These are phyloP conservation scores for Leccinellum luteum DNA, from an alignment of 768 basidiomycete species.

Conservation along the genomic window DNA sequence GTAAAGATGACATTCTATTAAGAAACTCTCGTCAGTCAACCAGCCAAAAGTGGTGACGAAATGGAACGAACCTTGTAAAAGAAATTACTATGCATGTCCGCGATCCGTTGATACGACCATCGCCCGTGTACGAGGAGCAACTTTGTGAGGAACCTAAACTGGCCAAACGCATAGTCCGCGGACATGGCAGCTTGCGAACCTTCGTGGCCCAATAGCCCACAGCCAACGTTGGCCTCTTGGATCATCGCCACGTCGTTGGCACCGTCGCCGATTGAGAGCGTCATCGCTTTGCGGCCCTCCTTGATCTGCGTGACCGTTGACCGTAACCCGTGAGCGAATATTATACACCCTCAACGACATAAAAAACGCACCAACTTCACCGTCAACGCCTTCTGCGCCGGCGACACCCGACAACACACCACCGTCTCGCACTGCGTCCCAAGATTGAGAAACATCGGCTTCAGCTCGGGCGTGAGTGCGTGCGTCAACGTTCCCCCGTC, in stretches of 20 bases:
- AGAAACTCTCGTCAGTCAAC: neutral
- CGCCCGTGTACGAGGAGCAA: constrained; percentile 91
- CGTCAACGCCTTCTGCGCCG: constrained; percentile 96
- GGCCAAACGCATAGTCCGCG: constrained; percentile 97
- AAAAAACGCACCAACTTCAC: constrained; percentile 72
- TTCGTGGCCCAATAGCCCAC: constrained; percentile 90
- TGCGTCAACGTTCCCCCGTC: constrained; percentile 90
- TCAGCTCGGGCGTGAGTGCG: constrained; percentile 75
- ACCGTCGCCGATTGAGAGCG: constrained; percentile 93
- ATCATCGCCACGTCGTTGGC: constrained; percentile 99
- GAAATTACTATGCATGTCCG: constrained; percentile 97
- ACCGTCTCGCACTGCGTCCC: constrained; percentile 97
- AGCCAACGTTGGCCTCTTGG: constrained; percentile 97
- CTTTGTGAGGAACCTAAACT: constrained; percentile 92
- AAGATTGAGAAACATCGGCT: constrained; percentile 84
- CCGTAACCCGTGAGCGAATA: neutral
- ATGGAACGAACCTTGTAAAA: constrained; percentile 82
- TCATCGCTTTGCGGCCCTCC: constrained; percentile 94
- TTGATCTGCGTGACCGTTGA: constrained; percentile 60
- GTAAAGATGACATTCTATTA: constrained; percentile 88
- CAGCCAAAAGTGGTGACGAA: neutral
- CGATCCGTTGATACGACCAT: constrained; percentile 95
- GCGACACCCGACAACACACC: constrained; percentile 96
- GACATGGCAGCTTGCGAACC: constrained; percentile 99
- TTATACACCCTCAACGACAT: neutral